Evolutionary conservation across 768 basidiomycete species (phyloP).

Genomic region (Mrakia frigida): DNA sequence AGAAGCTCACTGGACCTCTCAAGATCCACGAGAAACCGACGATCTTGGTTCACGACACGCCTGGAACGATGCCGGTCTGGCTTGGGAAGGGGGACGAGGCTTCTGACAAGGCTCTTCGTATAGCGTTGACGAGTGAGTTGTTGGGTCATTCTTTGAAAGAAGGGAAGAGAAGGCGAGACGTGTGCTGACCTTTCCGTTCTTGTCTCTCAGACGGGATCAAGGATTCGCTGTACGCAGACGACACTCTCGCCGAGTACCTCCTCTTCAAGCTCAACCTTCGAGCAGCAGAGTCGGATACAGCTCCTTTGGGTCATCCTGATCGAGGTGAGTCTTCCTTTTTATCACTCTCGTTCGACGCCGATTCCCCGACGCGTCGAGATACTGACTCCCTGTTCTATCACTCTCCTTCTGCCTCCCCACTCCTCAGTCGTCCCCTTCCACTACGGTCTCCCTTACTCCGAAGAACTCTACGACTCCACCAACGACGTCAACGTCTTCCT

Average conservation of each 20-base stretch:
- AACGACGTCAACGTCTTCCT: constrained; percentile 63
- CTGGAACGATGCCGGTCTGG: constrained; percentile 95
- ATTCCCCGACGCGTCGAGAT: constrained; percentile 4
- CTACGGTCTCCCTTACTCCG: constrained; percentile 34
- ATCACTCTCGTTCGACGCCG: too few species aligned
- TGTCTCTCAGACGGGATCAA: constrained; percentile 59
- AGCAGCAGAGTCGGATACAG: constrained; percentile 37
- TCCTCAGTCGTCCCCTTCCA: constrained; percentile 56
- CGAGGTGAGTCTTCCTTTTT: constrained; percentile 26
- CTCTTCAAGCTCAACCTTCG: constrained; percentile 72
- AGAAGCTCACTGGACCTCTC: constrained; percentile 77
- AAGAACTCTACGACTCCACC: constrained; percentile 50
- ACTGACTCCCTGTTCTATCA: constrained; percentile 39
- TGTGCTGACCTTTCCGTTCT: not conserved
- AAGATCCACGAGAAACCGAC: constrained; percentile 70
- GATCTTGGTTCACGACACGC: constrained; percentile 91
- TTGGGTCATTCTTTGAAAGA: too few species aligned
- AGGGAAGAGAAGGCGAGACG: not conserved
- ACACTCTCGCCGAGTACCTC: constrained; percentile 78
- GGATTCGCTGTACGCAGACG: constrained; percentile 79
- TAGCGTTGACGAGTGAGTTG: constrained; percentile 76
- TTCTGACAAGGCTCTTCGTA: constrained; percentile 84
- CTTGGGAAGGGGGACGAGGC: constrained; percentile 78
- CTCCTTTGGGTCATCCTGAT: constrained; percentile 39
- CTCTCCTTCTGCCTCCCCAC: constrained; percentile 51